Conservation (phyloP, 768 basidiomycete genomes). For the Collybia sp. region DNA sequence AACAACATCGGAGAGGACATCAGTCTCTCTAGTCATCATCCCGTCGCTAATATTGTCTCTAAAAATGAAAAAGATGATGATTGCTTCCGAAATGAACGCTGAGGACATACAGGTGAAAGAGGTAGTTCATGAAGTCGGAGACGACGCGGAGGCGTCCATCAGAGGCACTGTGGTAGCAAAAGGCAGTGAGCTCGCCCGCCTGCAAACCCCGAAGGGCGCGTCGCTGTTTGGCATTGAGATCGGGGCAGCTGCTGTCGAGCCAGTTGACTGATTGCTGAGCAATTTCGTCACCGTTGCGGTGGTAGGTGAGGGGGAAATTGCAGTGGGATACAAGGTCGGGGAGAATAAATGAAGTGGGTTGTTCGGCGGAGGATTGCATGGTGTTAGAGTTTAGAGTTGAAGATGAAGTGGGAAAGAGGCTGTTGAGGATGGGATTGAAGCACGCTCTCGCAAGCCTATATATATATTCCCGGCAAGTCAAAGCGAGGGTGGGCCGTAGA, state of each 20-base stretch:
- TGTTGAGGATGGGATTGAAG: too few relatives aligned
- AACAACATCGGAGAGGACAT: conserved; percentile 55
- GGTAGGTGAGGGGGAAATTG: conserved; percentile 38
- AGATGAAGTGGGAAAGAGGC: too few relatives aligned
- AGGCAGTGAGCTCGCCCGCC: conserved; percentile 62
- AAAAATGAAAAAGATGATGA: conserved; percentile 7
- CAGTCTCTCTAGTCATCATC: conserved; percentile 63
- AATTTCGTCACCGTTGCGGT: conserved; percentile 39
- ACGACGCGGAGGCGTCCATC: conserved; percentile 56
- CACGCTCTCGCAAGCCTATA: too few relatives aligned
- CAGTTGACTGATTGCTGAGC: conserved; percentile 44
- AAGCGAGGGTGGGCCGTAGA: too few relatives aligned
- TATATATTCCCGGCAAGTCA: too few relatives aligned
- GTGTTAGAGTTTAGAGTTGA: not conserved
- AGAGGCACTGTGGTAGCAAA: conserved; percentile 56
- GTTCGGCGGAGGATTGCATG: not conserved
- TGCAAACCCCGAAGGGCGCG: conserved; percentile 52
- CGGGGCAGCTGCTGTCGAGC: conserved; percentile 44
- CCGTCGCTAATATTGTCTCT: conserved; percentile 77
- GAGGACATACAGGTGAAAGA: conserved; percentile 43
- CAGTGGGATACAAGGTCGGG: conserved; percentile 54
- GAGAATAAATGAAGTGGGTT: conserved; percentile 38
- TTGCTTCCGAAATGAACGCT: conserved; percentile 4
- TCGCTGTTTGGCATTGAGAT: conserved; percentile 37
- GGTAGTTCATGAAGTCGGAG: conserved; percentile 64